Evolutionary conservation across 306 rosid genomes (phyloP).

Genomic region (Acmispon strigosus): DNA sequence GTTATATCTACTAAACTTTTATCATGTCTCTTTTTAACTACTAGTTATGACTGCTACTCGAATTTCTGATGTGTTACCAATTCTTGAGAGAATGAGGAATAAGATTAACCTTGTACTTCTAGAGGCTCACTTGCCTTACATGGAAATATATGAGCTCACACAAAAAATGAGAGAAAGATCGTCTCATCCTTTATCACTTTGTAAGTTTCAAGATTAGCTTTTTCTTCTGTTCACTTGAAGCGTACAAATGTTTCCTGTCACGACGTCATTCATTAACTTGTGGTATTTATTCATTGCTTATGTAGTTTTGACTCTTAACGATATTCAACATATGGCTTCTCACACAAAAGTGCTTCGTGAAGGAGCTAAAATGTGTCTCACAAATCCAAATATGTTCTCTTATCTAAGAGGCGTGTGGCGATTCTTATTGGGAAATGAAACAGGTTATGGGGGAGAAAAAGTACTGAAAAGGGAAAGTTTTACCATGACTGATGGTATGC

Average conservation of each 20-base stretch:
- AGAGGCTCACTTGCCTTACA: slow-evolving; percentile 37
- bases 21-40: neutral
- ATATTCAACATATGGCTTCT: neutral
- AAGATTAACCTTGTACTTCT: slow-evolving; percentile 33
- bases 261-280: neutral
- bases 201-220: slow-evolving; percentile 30
- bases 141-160: slow-evolving; percentile 21
- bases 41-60: slow-evolving; percentile 36
- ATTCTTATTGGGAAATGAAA: neutral
- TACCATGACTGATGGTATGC: too few species aligned
- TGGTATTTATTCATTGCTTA: neutral
- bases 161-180: slow-evolving; percentile 20
- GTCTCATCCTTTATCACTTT: slow-evolving; percentile 22
- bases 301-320: slow-evolving; percentile 40
- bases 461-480: neutral
- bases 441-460: neutral
- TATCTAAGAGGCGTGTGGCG: slow-evolving; percentile 32
- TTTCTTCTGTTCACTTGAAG: neutral
- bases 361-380: slow-evolving; percentile 29
- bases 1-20: neutral
- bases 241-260: neutral
- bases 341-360: slow-evolving; percentile 5
- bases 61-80: slow-evolving; percentile 34
- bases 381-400: slow-evolving; percentile 19
- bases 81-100: slow-evolving; percentile 11